These are phyloP conservation scores for Emydomyces testavorans DNA, from an alignment of 2,329 filamentous ascomycete genomes.

Conservation along the genomic window DNA sequence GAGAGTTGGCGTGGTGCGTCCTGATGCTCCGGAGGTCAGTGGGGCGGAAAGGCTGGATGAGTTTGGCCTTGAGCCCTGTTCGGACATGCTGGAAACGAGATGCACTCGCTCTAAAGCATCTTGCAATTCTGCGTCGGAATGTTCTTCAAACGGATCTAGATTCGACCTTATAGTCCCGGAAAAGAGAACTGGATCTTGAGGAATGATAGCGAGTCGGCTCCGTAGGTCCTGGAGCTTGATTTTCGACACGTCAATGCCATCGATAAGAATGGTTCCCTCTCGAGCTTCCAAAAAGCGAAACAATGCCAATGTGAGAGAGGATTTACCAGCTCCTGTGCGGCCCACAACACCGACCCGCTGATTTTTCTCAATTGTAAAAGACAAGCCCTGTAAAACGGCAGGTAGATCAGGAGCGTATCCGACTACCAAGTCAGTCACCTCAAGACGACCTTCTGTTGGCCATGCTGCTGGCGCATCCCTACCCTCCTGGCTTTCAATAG, in stretches of 20 bases:
- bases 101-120: slow-evolving; percentile 61
- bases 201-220: slow-evolving; percentile 67
- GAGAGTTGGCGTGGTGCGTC: slow-evolving; percentile 15
- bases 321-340: slow-evolving; percentile 67
- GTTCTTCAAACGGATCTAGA: slow-evolving; percentile 62
- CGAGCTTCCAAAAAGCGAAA: slow-evolving; percentile 65
- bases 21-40: slow-evolving; percentile 8
- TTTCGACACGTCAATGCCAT: slow-evolving; percentile 62
- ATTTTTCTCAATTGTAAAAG: slow-evolving; percentile 54
- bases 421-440: slow-evolving; percentile 61
- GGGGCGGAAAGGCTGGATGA: background rate
- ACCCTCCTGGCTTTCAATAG: slow-evolving; percentile 55
- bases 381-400: slow-evolving; percentile 57
- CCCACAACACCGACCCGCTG: slow-evolving; percentile 67
- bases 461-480: slow-evolving; percentile 55
- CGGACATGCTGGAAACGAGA: slow-evolving; percentile 41
- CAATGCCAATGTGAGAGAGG: slow-evolving; percentile 60
- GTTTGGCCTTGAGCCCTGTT: slow-evolving; percentile 9
- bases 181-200: slow-evolving; percentile 72
- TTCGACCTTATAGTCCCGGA: slow-evolving; percentile 66
- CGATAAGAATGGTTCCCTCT: slow-evolving; percentile 56
- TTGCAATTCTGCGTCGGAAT: slow-evolving; percentile 55
- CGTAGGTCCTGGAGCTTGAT: slow-evolving; percentile 59
- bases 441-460: slow-evolving; percentile 61
- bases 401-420: slow-evolving; percentile 60